Conservation (phyloP, 1,284 basidiomycete genomes). For the Cryptococcus sp. region DNA sequence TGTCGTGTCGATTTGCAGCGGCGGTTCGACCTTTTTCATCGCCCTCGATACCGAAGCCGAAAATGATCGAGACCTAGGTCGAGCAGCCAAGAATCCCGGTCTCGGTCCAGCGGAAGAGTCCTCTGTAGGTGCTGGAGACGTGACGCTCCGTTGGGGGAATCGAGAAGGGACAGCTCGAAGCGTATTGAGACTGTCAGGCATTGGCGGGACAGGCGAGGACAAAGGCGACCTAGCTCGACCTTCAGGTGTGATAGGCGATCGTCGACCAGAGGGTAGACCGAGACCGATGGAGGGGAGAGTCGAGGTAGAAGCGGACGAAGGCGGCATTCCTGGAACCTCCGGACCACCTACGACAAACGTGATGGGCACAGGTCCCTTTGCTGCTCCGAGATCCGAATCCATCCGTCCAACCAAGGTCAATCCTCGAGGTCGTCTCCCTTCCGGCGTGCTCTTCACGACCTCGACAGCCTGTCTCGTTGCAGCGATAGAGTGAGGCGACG, state of each 20-base stretch:
- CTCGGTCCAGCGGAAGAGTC: slow-evolving; percentile 5
- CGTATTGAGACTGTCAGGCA: slow-evolving; percentile 4
- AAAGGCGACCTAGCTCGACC: slow-evolving; percentile 12
- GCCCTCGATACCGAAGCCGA: slow-evolving; percentile 31
- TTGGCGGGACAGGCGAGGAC: slow-evolving; percentile 8
- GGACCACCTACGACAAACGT: slow-evolving; percentile 32
- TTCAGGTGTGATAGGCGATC: slow-evolving; percentile 10
- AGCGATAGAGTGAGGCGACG: slow-evolving; percentile 30
- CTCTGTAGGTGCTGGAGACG: slow-evolving; percentile 9
- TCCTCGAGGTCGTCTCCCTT: slow-evolving; percentile 17
- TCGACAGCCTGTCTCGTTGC: slow-evolving; percentile 32
- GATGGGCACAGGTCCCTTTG: slow-evolving; percentile 39
- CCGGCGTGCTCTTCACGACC: slow-evolving; percentile 15
- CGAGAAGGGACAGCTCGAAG: slow-evolving; percentile 8
- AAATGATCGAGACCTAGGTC: slow-evolving; percentile 38
- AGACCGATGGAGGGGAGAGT: slow-evolving; percentile 12
- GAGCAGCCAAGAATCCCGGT: slow-evolving; percentile 14
- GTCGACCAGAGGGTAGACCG: slow-evolving; percentile 15
- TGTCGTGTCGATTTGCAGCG: slow-evolving; percentile 12
- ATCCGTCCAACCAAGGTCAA: slow-evolving; percentile 35
- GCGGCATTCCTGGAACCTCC: slow-evolving; percentile 11
- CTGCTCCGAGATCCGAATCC: slow-evolving; percentile 26
- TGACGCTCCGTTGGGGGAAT: slow-evolving; percentile 17
- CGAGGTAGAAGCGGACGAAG: neutral
- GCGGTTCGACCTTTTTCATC: slow-evolving; percentile 6